Base-by-base conservation (phyloP, 208 protist genomes). In the Leishmania lainsoni region DNA sequence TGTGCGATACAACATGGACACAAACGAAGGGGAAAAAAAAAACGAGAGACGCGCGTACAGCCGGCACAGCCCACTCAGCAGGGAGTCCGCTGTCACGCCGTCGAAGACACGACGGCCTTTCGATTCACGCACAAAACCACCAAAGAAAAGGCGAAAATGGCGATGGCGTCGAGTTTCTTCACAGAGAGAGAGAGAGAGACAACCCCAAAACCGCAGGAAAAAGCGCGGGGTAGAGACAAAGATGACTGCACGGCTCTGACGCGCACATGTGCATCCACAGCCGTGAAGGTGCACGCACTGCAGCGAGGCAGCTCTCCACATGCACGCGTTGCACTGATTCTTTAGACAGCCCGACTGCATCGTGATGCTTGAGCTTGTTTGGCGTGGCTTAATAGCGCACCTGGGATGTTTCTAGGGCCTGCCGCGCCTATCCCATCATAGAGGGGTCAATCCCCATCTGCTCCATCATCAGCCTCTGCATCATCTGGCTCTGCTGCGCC, bases 391-490 rank as follows among this genome's bases (percentile, higher is more conserved):
- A 2, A 54, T 35, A 10, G 69, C 39, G 6, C 9, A 73, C 39
- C 22, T 2, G 6, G 26, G 22, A 45, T n/a, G 48, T 51, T 6
- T 42, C 48, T 1, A 65, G 8, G 4, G n/a, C 5, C 4, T 61
- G 16, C 32, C 22, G 5, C 14, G 35, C 29, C 42, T 63, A 86
- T 12, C 80, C 80, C 79, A 92, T 54, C 89, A 92, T 91, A 52
- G 84, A 86, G 70, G 83, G 83, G 76, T 91, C 90, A 81, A 95
- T 93, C 35, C 91, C 92, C 94, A 97, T 97, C 88, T 94, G 89
- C 87, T 96, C 90, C 87, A 97, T 91, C 91, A 97, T 96, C 94
- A 92, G 92, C 51, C 89, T 88, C 83, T 97, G 92, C 92, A 97
- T 96, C 84, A 95, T 90, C 83, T 95, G 89, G 58, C 91, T 84